Evolutionary conservation across 805 yeast genomes (phyloP).

Genomic region (Komagataella mondaviorum): DNA sequence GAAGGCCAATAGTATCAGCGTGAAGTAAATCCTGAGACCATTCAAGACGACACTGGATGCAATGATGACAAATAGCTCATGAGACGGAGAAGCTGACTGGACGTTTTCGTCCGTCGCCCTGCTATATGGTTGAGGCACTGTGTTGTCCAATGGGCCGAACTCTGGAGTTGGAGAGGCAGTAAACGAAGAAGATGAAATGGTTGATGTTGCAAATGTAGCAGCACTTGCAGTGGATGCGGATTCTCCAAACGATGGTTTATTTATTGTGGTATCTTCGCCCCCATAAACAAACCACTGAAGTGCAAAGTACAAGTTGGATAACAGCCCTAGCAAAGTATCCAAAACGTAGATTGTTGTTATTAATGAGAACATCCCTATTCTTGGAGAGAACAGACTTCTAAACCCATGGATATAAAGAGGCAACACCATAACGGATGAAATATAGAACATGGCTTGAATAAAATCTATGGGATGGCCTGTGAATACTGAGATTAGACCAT

Average conservation of each 20-base stretch:
- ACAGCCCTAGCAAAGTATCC: slow-evolving; percentile 54
- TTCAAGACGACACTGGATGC: slow-evolving; percentile 34
- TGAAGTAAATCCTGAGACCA: slow-evolving; percentile 42
- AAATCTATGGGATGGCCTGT: slow-evolving; percentile 81
- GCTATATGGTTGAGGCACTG: neutral
- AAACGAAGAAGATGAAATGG: neutral
- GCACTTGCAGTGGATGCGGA: neutral
- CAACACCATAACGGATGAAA: slow-evolving; percentile 46
- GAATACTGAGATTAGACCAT: slow-evolving; percentile 73
- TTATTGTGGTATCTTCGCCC: neutral
- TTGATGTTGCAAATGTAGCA: neutral
- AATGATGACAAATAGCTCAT: slow-evolving; percentile 46
- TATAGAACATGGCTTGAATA: slow-evolving; percentile 72
- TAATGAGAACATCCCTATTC: slow-evolving; percentile 46
- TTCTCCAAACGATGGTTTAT: neutral
- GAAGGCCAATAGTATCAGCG: slow-evolving; percentile 44
- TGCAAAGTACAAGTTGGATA: slow-evolving; percentile 65
- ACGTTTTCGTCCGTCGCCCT: slow-evolving; percentile 17
- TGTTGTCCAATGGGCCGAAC: neutral
- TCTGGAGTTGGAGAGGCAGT: neutral
- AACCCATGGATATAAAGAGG: slow-evolving; percentile 56
- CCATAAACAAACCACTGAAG: slow-evolving; percentile 49
- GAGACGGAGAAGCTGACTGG: slow-evolving; percentile 50
- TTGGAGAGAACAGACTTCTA: slow-evolving; percentile 34
- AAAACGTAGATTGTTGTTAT: slow-evolving; percentile 47